phyloP scores from a whole-genome alignment of 371 early-diverging fungal genomes.

The Mucor sp. region DNA sequence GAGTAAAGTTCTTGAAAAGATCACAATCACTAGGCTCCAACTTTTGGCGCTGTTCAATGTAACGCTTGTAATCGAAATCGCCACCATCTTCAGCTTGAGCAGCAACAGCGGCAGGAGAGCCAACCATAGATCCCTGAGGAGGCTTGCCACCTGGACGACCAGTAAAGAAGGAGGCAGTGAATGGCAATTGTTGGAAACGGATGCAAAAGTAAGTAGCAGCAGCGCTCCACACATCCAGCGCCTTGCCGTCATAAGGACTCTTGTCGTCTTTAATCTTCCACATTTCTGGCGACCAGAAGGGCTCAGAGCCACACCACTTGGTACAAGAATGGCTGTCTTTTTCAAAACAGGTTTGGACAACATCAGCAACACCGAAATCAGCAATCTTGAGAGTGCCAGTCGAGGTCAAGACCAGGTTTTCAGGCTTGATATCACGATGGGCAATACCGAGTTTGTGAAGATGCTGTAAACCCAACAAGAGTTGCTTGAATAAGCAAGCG shows the following conservation, averaged over 20 bases:
- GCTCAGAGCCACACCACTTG: slow-evolving; percentile 85
- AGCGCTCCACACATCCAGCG: slow-evolving; percentile 84
- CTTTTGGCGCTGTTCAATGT: slow-evolving; percentile 29
- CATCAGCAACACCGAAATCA: slow-evolving; percentile 96
- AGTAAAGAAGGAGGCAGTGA: slow-evolving; percentile 41
- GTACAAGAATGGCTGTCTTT: slow-evolving; percentile 63
- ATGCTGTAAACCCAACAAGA: slow-evolving; percentile 94
- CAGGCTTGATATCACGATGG: slow-evolving; percentile 87
- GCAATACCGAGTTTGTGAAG: slow-evolving; percentile 93
- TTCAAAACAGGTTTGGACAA: slow-evolving; percentile 85
- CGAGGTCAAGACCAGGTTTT: slow-evolving; percentile 90
- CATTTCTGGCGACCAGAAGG: slow-evolving; percentile 91
- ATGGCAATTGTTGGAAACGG: slow-evolving; percentile 72
- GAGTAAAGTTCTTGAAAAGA: slow-evolving; percentile 24
- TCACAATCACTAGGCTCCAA: slow-evolving; percentile 30
- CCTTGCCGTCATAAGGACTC: slow-evolving; percentile 71
- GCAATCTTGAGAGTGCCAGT: slow-evolving; percentile 92
- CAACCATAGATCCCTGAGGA: slow-evolving; percentile 19
- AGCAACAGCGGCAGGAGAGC: slow-evolving; percentile 41
- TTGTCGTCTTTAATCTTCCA: slow-evolving; percentile 53
- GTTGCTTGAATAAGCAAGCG: slow-evolving; percentile 76
- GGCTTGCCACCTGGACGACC: slow-evolving; percentile 22
- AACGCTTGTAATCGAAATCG: slow-evolving; percentile 29
- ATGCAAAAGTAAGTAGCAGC: slow-evolving; percentile 84
- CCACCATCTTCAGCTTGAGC: slow-evolving; percentile 33